These are phyloP conservation scores for Naematelia encephala DNA, from an alignment of 768 basidiomycete species.

Conservation along the genomic window DNA sequence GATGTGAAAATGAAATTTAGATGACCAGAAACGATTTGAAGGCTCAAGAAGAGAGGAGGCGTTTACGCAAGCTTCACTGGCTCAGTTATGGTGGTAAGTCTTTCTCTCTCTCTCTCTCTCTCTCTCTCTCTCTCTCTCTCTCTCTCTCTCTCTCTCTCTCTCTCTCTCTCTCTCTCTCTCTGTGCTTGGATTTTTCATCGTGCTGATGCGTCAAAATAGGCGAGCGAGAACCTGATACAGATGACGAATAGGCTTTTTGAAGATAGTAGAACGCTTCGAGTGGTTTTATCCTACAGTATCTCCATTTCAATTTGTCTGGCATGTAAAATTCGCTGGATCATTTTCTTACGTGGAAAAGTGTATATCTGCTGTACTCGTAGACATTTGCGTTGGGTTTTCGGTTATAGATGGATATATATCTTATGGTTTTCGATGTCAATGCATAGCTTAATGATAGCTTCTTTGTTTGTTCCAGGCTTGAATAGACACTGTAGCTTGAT, in stretches of 20 bases:
- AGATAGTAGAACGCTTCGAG: neutral
- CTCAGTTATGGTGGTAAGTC: constrained; percentile 66
- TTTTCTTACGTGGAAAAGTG: neutral
- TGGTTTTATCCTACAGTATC: no score
- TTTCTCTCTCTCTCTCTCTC: neutral
- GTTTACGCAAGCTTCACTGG: constrained; percentile 76
- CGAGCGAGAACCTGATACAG: constrained; percentile 45
- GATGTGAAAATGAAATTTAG: constrained; percentile 5
- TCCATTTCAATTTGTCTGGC: no score
- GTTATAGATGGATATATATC: neutral
- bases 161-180: neutral
- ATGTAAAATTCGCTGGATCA: neutral
- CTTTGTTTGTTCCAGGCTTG: neutral
- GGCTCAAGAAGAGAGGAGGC: constrained; percentile 78
- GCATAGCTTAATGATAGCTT: neutral
- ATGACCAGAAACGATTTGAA: constrained; percentile 61
- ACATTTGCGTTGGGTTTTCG: neutral
- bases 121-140: neutral
- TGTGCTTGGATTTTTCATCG: neutral
- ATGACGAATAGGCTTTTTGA: constrained; percentile 30
- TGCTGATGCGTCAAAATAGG: constrained; percentile 15
- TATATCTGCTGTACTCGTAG: neutral
- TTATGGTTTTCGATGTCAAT: neutral
- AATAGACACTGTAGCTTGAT: neutral
- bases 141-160: neutral